phyloP scores from a whole-genome alignment of 805 yeast genomes.

The Pichia thaimueangensis region DNA sequence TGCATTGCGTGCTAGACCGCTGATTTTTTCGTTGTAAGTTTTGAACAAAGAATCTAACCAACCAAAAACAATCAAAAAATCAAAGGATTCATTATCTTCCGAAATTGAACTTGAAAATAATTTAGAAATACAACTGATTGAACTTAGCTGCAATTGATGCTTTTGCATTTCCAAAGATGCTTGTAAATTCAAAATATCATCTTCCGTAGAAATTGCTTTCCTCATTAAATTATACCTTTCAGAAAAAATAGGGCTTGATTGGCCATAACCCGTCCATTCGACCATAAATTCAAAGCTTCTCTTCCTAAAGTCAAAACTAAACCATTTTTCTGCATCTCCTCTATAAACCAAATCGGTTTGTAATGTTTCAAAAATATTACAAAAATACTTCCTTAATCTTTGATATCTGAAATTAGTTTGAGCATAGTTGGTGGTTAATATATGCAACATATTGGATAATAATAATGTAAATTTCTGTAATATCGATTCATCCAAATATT shows the following conservation, averaged over 20 bases:
- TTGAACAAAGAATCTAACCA: constrained; percentile 78
- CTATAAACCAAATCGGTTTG: constrained; percentile 47
- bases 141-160: constrained; percentile 59
- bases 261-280: constrained; percentile 95
- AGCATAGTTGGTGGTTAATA: constrained; percentile 44
- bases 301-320: constrained; percentile 83
- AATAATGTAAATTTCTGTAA: constrained; percentile 56
- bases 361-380: constrained; percentile 74
- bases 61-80: constrained; percentile 54
- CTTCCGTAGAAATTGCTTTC: constrained; percentile 30
- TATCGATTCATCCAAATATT: constrained; percentile 63
- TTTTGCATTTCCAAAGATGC: constrained; percentile 80
- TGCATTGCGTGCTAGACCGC: constrained; percentile 63
- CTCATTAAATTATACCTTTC: constrained; percentile 61
- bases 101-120: constrained; percentile 71
- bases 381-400: constrained; percentile 71
- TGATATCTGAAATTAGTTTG: constrained; percentile 70
- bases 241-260: constrained; percentile 48
- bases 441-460: constrained; percentile 53
- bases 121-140: constrained; percentile 79
- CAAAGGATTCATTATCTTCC: constrained; percentile 51
- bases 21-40: constrained; percentile 50
- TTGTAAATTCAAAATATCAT: constrained; percentile 44
- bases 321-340: constrained; percentile 45
- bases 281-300: constrained; percentile 76